phyloP scores from a whole-genome alignment of 106 monocot genomes.

The Chionographis japonica region DNA sequence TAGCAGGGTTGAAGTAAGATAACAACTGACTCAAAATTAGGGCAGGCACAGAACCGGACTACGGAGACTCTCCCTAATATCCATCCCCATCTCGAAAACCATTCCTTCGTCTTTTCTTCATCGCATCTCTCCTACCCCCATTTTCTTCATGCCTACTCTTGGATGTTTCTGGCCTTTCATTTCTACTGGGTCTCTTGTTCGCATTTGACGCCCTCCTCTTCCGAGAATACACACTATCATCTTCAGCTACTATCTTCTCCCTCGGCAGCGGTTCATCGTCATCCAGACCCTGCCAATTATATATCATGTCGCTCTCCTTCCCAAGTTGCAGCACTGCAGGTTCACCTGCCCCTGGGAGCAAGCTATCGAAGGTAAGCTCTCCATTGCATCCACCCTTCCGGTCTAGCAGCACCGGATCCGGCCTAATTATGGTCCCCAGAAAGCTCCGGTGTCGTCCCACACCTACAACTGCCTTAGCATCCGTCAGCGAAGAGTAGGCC shows the following conservation, averaged over 20 bases:
- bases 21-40: not conserved
- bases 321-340: constrained; percentile 19
- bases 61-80: not conserved
- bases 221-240: not conserved
- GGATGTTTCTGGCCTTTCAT: not conserved
- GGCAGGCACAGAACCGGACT: not conserved
- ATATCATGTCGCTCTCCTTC: constrained; percentile 29
- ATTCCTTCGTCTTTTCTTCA: constrained; percentile 14
- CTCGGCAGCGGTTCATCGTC: constrained; percentile 90
- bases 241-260: constrained; percentile 14
- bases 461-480: constrained; percentile 38
- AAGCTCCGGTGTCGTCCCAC: constrained; percentile 60
- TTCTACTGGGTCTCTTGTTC: constrained; percentile 12
- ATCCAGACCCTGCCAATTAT: constrained; percentile 71
- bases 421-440: constrained; percentile 81
- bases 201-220: constrained; percentile 28
- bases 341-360: constrained; percentile 66
- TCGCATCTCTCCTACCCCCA: constrained; percentile 3
- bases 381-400: constrained; percentile 62
- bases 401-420: constrained; percentile 60
- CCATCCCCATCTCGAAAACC: constrained; percentile 5
- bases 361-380: constrained; percentile 35
- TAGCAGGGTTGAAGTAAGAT: too few species aligned
- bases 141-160: constrained; percentile 11
- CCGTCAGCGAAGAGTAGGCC: constrained; percentile 70